Evolutionary conservation across 1,284 basidiomycete genomes (phyloP).

Genomic region (Abortiporus biennis): DNA sequence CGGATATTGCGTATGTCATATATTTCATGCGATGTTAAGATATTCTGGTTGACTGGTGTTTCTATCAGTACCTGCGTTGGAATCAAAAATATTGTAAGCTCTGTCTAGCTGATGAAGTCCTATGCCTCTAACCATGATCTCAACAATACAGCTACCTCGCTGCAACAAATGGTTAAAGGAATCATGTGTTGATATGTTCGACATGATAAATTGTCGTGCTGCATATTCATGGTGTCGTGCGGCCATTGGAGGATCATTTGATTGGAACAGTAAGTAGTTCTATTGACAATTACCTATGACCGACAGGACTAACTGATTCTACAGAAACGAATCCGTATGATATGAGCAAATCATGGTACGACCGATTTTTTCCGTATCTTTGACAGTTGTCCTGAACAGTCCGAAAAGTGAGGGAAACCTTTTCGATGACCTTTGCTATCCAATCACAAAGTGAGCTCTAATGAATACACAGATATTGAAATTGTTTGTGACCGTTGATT

Average conservation of each 20-base stretch:
- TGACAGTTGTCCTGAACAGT: constrained; percentile 22
- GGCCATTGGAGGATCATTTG: constrained; percentile 14
- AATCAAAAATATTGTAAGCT: constrained; percentile 10
- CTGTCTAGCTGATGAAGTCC: too few relatives aligned
- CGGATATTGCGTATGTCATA: constrained; percentile 11
- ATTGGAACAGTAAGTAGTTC: constrained; percentile 3
- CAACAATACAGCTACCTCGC: constrained; percentile 17
- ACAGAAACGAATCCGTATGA: constrained; percentile 21
- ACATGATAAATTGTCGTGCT: constrained; percentile 34
- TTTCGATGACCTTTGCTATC: constrained; percentile 21
- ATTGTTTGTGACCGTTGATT: constrained; percentile 2
- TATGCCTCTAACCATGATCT: constrained; percentile 3
- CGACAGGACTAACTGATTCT: background rate
- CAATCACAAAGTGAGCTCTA: constrained; percentile 14
- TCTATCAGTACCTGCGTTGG: constrained; percentile 9
- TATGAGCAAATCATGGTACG: constrained; percentile 21
- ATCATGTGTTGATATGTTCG: constrained; percentile 26
- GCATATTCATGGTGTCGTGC: constrained; percentile 31
- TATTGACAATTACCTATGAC: background rate
- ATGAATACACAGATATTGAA: background rate
- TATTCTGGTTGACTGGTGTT: background rate
- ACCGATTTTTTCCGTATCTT: background rate
- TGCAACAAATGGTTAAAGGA: constrained; percentile 23
- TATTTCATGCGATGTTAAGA: constrained; percentile 14
- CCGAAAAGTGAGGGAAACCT: background rate